Conservation (phyloP, 1,284 basidiomycete species). For the Mycosarcoma mackinlayi region DNA sequence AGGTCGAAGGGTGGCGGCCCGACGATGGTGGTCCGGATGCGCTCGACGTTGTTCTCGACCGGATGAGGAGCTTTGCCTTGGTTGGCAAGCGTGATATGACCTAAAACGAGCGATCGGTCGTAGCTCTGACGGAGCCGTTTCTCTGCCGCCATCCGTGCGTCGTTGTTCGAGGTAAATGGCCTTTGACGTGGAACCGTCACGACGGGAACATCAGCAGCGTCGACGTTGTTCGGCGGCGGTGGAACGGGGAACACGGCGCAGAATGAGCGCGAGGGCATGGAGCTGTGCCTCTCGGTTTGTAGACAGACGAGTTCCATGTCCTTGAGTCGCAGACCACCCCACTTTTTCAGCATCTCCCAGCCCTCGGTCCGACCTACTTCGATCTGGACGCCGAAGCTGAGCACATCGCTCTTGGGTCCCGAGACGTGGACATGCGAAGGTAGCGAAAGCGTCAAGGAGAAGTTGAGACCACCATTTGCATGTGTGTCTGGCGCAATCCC, state of each 20-base stretch:
- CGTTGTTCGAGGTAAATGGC: neutral
- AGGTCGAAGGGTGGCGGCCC: constrained; percentile 53
- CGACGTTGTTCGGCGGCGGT: constrained; percentile 38
- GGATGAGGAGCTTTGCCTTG: constrained; percentile 54
- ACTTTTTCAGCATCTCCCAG: constrained; percentile 54
- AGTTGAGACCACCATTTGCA: constrained; percentile 51
- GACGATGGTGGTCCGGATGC: constrained; percentile 60
- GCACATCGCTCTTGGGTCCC: constrained; percentile 53
- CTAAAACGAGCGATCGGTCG: constrained; percentile 52
- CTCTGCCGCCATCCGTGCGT: constrained; percentile 20
- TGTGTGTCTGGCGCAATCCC: constrained; percentile 46
- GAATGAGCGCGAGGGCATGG: constrained; percentile 64
- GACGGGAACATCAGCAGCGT: constrained; percentile 51
- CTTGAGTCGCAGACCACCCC: constrained; percentile 63
- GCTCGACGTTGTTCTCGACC: constrained; percentile 61
- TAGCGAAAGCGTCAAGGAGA: constrained; percentile 63
- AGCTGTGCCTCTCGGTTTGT: constrained; percentile 66
- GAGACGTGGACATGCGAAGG: constrained; percentile 64
- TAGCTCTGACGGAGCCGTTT: constrained; percentile 51
- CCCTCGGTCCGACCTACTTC: constrained; percentile 58
- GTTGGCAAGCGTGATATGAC: constrained; percentile 53
- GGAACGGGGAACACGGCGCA: constrained; percentile 60
- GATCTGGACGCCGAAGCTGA: constrained; percentile 67
- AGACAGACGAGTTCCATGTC: constrained; percentile 67
- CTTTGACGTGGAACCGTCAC: constrained; percentile 18